Evolutionary conservation across 495 filamentous ascomycete genomes (phyloP).

Genomic region (Apiosordaria backusii): DNA sequence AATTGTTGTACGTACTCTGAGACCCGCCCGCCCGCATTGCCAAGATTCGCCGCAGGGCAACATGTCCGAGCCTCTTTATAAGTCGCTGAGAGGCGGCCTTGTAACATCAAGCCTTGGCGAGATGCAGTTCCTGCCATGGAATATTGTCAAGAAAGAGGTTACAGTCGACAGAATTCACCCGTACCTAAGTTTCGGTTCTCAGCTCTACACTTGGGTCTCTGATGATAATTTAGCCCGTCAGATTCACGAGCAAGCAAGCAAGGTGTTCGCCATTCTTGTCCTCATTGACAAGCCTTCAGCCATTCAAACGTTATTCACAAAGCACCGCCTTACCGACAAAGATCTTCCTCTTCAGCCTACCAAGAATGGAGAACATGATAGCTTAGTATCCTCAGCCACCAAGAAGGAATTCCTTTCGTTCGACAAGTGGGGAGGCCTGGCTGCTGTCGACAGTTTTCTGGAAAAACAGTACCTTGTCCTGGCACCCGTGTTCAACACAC

Average conservation of each 20-base stretch:
- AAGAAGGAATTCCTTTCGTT: background rate
- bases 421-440: constrained; percentile 1
- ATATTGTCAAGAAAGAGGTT: background rate
- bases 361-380: background rate
- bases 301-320: constrained; percentile 5
- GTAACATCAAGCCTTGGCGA: background rate
- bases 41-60: background rate
- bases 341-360: constrained; percentile 1
- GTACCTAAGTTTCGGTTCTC: background rate
- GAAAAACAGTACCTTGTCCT: constrained; percentile 12
- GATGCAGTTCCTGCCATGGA: background rate
- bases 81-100: background rate
- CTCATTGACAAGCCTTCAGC: constrained; percentile 5
- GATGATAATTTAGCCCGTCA: background rate
- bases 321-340: constrained; percentile 11
- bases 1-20: background rate
- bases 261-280: constrained; percentile 11
- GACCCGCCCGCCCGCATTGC: background rate
- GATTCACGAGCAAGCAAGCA: constrained; percentile 8
- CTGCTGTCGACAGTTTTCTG: constrained; percentile 3
- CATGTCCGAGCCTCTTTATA: background rate
- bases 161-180: background rate
- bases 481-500: constrained; percentile 5
- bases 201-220: background rate
- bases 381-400: background rate